Conservation (phyloP, 2,329 filamentous ascomycete genomes). For the Pseudogymnoascus sp. region DNA sequence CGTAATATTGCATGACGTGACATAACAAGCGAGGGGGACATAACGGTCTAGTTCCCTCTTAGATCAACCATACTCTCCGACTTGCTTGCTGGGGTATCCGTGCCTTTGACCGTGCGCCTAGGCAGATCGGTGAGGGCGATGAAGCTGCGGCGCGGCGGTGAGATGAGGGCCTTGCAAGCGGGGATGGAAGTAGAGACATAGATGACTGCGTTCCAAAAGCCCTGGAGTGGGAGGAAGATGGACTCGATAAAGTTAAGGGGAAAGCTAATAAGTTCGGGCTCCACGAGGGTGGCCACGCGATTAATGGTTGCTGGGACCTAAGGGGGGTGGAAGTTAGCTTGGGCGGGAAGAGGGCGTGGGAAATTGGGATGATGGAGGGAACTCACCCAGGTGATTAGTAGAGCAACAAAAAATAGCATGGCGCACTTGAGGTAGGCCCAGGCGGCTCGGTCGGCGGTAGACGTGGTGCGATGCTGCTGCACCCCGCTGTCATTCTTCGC, state of each 20-base stretch:
- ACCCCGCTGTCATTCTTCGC: neutral
- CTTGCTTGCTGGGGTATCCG: neutral
- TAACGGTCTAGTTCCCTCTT: neutral
- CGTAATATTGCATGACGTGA: neutral
- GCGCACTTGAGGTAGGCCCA: slow-evolving; percentile 63
- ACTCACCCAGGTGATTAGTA: slow-evolving; percentile 66
- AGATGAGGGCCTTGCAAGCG: neutral
- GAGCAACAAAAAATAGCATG: slow-evolving; percentile 60
- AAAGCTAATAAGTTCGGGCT: slow-evolving; percentile 42
- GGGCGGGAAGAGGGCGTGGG: slow-evolving; percentile 47
- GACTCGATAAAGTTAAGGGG: slow-evolving; percentile 57
- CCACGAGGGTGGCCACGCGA: slow-evolving; percentile 59
- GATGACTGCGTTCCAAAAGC: slow-evolving; percentile 75
- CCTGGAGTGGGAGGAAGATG: slow-evolving; percentile 67
- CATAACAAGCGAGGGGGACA: neutral
- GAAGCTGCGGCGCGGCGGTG: neutral
- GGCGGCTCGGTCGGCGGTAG: slow-evolving; percentile 47
- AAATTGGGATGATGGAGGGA: slow-evolving; percentile 73
- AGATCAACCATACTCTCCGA: slow-evolving; percentile 1
- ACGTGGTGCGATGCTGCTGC: neutral
- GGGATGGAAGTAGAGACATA: slow-evolving; percentile 51
- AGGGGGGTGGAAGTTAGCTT: slow-evolving; percentile 40
- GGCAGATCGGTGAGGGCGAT: neutral
- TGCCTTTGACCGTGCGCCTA: neutral
- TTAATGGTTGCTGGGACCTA: slow-evolving; percentile 62